Base-by-base conservation (phyloP, 1,284 basidiomycete species). In the Pisolithus thermaeus region DNA sequence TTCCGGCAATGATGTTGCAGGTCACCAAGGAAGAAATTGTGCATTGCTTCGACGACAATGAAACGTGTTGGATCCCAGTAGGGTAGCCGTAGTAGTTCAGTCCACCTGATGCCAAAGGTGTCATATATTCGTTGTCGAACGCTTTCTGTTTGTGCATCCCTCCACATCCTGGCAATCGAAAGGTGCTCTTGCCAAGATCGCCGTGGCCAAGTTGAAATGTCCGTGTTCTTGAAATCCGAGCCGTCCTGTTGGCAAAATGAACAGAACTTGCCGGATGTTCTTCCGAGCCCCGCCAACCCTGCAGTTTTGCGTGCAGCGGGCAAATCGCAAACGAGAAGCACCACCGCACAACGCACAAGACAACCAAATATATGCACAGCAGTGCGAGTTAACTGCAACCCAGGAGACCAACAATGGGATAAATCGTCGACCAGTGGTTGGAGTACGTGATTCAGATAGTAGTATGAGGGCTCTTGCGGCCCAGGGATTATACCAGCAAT, bases 51-150 rank as follows among this genome's bases (percentile, higher is more conserved):
- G 7, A 73, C 52, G 0, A 70, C 53, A 0, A 67, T 35, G 30
- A 62, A 69, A 4, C 28, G 11, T 0, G 56, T 58, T 1, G 66
- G 66, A 50, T 74, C 62, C 64, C 67, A 75, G 50, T 75, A 75
- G 0, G 67, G 68, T 0, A 76, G 59, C 1, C 61, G 47, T n/a
- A 71, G 58, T 4, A 76, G 55, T 42, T 71, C 64, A 0, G 70
- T 68, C 64, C 68, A 74, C 2, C 63, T 59, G 7, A 71, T 41
- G 7, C 71, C 70, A 49, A 58, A 42, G 27, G 23, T 20, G 14
- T 45, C 22, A 27, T 39, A 38, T 47, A 36, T 38, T 46, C 14
- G 16, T 4, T 25, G 23, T 45, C n/a, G 43, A 45, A 30, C 25
- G 43, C 9, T 30, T n/a, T 27, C n/a, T 18, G 38, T n/a, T n/a